Evolutionary conservation across 768 basidiomycete species (phyloP).

Genomic region (Tulasnella sp.): DNA sequence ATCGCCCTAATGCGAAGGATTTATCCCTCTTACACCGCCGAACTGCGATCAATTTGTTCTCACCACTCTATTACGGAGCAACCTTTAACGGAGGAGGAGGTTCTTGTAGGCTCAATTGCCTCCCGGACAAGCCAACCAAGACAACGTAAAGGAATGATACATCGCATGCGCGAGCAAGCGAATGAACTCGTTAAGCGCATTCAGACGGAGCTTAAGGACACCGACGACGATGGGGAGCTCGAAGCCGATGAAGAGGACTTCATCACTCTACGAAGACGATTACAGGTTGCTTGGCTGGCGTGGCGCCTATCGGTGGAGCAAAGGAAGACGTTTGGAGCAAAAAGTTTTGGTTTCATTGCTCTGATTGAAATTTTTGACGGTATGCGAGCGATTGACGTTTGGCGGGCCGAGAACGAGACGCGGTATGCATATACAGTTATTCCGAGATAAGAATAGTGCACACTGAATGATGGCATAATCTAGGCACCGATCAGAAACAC

Average conservation of each 20-base stretch:
- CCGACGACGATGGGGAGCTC: neutral
- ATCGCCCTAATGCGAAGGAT: neutral
- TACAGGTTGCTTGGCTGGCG: conserved; percentile 54
- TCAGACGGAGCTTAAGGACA: conserved; percentile 50
- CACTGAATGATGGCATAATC: neutral
- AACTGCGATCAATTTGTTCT: conserved; percentile 55
- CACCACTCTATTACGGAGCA: conserved; percentile 44
- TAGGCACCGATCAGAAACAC: neutral
- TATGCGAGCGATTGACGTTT: conserved; percentile 38
- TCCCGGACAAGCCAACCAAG: conserved; percentile 64
- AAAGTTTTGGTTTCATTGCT: conserved; percentile 65
- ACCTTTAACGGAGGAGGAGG: conserved; percentile 65
- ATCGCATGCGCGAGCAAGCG: conserved; percentile 59
- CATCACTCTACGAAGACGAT: conserved; percentile 49
- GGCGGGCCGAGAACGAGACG: neutral
- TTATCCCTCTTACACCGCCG: conserved; percentile 47
- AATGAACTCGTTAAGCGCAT: conserved; percentile 57
- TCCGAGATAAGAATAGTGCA: neutral
- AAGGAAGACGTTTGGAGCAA: conserved; percentile 55
- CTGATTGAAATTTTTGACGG: conserved; percentile 61
- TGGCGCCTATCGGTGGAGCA: conserved; percentile 52
- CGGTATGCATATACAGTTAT: neutral
- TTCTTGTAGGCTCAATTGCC: conserved; percentile 64
- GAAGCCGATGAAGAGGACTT: conserved; percentile 45
- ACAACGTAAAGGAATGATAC: conserved; percentile 56